These are phyloP conservation scores for Cruciata laevipes DNA, from an alignment of 257 asterid species.

Conservation along the genomic window DNA sequence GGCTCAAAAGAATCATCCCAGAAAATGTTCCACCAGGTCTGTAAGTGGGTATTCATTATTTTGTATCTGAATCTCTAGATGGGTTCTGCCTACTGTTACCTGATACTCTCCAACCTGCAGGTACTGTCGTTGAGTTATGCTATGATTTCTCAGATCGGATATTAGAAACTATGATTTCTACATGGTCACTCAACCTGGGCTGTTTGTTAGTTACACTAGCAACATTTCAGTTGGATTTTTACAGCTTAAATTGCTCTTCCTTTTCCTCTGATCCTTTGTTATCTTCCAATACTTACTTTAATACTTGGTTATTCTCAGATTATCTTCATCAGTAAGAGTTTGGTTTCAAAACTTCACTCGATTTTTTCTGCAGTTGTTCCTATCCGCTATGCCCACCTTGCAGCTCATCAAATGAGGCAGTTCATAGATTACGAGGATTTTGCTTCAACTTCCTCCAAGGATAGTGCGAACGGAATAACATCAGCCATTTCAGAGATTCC, in stretches of 20 bases:
- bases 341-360: neutral
- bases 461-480: constrained; percentile 20
- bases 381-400: constrained; percentile 82
- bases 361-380: constrained; percentile 70
- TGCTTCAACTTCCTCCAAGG: constrained; percentile 53
- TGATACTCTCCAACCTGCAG: constrained; percentile 32
- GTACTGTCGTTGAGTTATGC: constrained; percentile 86
- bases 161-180: constrained; percentile 72
- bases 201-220: constrained; percentile 48
- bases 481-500: constrained; percentile 63
- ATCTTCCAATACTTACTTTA: neutral
- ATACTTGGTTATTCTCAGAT: neutral
- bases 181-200: constrained; percentile 86
- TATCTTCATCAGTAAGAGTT: neutral
- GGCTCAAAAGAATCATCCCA: constrained; percentile 75
- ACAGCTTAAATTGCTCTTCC: neutral
- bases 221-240: neutral
- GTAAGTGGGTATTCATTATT: constrained; percentile 14
- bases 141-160: too few relatives aligned
- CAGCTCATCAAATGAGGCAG: constrained; percentile 77
- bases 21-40: constrained; percentile 83
- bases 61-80: neutral
- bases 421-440: constrained; percentile 61
- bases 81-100: constrained; percentile 1
- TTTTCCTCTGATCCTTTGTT: neutral